Conservation (phyloP, 805 yeast species). For the Ogataea ramenticola region DNA sequence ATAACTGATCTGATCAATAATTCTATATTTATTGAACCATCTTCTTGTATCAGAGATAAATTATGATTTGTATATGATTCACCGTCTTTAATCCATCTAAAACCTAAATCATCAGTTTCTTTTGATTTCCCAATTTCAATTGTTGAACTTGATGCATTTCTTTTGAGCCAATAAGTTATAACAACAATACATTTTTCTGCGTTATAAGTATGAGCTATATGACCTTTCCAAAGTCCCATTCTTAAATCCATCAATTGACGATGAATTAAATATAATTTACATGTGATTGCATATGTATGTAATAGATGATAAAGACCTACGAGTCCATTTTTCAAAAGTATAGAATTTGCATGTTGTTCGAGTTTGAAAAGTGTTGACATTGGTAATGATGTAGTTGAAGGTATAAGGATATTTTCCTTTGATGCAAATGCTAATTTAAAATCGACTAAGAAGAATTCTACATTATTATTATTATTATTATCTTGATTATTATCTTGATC, state of each 20-base stretch:
- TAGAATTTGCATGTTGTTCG: slow-evolving; percentile 49
- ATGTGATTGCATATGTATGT: slow-evolving; percentile 53
- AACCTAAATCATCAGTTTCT: slow-evolving; percentile 36
- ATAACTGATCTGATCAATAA: slow-evolving; percentile 30
- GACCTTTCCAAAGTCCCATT: slow-evolving; percentile 50
- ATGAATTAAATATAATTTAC: slow-evolving; percentile 55
- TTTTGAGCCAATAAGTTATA: slow-evolving; percentile 59
- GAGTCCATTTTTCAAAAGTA: slow-evolving; percentile 39
- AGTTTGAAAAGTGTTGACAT: slow-evolving; percentile 31
- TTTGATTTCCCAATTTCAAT: slow-evolving; percentile 55
- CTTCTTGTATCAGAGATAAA: slow-evolving; percentile 22
- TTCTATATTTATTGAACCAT: slow-evolving; percentile 30
- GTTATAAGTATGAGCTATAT: slow-evolving; percentile 49
- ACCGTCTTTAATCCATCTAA: slow-evolving; percentile 61
- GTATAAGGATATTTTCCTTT: slow-evolving; percentile 23
- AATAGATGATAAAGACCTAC: slow-evolving; percentile 48
- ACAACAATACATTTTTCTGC: slow-evolving; percentile 46
- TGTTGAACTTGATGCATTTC: slow-evolving; percentile 42
- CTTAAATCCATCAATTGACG: slow-evolving; percentile 47
- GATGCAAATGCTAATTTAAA: slow-evolving; percentile 57
- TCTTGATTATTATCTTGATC: no score
- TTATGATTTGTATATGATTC: slow-evolving; percentile 12
- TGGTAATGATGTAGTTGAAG: slow-evolving; percentile 23
- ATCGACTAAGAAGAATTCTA: slow-evolving; percentile 60
- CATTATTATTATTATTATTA: not conserved